Evolutionary conservation across 371 early-diverging fungal genomes (phyloP).

Genomic region (Mucor velutinosus): DNA sequence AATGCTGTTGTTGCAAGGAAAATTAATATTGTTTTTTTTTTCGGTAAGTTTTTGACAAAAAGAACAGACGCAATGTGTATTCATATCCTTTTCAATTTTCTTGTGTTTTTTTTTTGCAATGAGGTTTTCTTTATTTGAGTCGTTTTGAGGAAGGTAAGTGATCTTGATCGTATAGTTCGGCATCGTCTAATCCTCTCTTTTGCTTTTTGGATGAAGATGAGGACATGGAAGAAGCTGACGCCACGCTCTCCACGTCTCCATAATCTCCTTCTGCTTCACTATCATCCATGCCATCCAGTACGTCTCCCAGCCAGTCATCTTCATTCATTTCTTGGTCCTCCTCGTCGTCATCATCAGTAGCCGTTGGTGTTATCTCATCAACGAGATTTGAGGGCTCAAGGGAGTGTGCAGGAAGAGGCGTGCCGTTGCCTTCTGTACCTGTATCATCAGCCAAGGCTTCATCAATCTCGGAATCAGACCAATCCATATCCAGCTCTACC

Average conservation of each 20-base stretch:
- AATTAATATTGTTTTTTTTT: no score
- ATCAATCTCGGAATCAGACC: conserved; percentile 59
- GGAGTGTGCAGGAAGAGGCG: not conserved
- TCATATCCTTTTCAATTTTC: no score
- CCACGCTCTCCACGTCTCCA: not conserved
- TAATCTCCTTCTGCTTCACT: not conserved
- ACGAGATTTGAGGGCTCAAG: not conserved
- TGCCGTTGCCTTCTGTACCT: not conserved
- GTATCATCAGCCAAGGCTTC: conserved; percentile 35
- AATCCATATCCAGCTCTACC: conserved; percentile 51
- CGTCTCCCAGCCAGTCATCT: not conserved
- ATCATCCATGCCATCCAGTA: not conserved
- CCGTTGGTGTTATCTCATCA: not conserved
- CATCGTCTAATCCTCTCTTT: not conserved
- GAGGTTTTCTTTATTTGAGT: not conserved
- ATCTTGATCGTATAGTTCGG: not conserved
- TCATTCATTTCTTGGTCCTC: not conserved
- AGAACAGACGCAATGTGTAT: no score
- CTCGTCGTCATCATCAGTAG: not conserved
- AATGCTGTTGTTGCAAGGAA: no score
- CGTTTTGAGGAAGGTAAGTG: not conserved
- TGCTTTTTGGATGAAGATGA: not conserved
- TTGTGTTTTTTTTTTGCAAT: no score
- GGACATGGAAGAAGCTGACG: not conserved
- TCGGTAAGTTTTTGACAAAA: no score